Conservation (phyloP, 305 asterid genomes). For the Fraxinus dipetala region DNA sequence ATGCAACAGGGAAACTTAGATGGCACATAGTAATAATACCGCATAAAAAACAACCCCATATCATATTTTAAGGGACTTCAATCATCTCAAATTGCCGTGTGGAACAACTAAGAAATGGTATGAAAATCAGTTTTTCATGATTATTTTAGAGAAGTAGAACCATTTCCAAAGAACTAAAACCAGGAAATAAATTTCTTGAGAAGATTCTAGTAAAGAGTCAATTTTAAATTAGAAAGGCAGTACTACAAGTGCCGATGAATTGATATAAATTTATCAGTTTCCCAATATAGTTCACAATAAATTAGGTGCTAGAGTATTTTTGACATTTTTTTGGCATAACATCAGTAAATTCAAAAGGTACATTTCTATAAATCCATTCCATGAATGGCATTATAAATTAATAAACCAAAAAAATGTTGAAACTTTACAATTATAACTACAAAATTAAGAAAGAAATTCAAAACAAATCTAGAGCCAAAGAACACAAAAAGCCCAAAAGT, state of each 20-base stretch:
- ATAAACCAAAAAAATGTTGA: neutral
- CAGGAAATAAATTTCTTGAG: neutral
- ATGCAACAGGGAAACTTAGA: slow-evolving; percentile 8
- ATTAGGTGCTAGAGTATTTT: neutral
- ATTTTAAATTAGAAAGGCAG: neutral
- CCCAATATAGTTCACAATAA: neutral
- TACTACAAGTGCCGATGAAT: neutral
- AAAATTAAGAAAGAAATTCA: neutral
- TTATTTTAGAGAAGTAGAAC: neutral
- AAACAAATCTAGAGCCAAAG: slow-evolving; percentile 11
- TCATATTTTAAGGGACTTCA: neutral
- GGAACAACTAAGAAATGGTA: neutral
- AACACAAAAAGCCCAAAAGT: slow-evolving; percentile 2
- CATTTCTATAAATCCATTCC: neutral
- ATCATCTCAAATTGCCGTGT: slow-evolving; percentile 1
- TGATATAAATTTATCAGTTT: neutral
- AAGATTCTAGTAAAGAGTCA: slow-evolving; percentile 2
- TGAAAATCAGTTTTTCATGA: neutral
- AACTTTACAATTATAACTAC: slow-evolving; percentile 3
- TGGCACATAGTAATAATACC: neutral
- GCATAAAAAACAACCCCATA: neutral
- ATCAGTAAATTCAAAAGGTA: neutral
- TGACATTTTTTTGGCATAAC: neutral
- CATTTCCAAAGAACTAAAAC: neutral
- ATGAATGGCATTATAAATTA: neutral